These are phyloP conservation scores for Apostasia shenzhenica DNA, from an alignment of 106 monocot genomes.

Conservation along the genomic window DNA sequence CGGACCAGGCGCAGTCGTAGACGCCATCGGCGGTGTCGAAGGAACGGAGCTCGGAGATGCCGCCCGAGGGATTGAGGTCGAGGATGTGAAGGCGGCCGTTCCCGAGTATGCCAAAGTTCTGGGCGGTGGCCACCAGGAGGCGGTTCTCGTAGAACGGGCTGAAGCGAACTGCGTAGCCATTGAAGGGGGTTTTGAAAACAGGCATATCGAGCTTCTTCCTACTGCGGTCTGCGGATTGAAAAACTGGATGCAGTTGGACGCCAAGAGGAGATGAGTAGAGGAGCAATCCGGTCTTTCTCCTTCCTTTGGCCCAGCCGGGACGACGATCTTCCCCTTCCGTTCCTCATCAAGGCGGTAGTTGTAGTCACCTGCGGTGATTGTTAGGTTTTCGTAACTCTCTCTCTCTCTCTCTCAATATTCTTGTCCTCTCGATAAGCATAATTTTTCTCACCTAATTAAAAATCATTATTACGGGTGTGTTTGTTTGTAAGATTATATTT, in stretches of 20 bases:
- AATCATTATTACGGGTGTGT: too few relatives aligned
- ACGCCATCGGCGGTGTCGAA: constrained; percentile 65
- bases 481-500: too few relatives aligned
- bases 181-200: constrained; percentile 70
- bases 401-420: too few relatives aligned
- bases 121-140: constrained; percentile 63
- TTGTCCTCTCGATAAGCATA: too few relatives aligned
- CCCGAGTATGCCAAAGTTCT: constrained; percentile 95
- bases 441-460: too few relatives aligned
- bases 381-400: too few relatives aligned
- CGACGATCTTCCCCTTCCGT: too few relatives aligned
- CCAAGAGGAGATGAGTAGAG: neutral
- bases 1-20: constrained; percentile 76
- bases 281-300: too few relatives aligned
- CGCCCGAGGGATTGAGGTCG: constrained; percentile 58
- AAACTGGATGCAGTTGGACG: neutral
- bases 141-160: constrained; percentile 84
- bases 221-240: neutral
- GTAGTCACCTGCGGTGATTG: too few relatives aligned
- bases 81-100: constrained; percentile 91
- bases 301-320: too few relatives aligned
- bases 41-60: constrained; percentile 28
- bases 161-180: constrained; percentile 77
- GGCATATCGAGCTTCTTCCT: constrained; percentile 30
- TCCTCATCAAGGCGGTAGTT: too few relatives aligned